These are phyloP conservation scores for Camelina sativa DNA, from an alignment of 345 rosid species.

Conservation along the genomic window DNA sequence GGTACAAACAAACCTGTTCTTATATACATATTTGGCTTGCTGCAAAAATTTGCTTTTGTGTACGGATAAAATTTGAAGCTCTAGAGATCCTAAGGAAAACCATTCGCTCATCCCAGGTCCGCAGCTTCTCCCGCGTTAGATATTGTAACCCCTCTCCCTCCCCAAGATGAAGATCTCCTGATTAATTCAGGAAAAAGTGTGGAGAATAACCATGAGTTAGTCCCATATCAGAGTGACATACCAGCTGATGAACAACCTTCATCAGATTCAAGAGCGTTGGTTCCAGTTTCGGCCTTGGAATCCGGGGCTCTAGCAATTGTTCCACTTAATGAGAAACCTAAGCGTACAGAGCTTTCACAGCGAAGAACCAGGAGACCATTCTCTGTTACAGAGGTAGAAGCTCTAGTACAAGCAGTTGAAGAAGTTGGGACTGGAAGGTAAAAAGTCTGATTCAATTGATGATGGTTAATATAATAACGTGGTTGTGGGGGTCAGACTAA, in stretches of 20 bases:
- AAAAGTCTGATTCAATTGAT: not conserved
- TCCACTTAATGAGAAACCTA: conserved; percentile 64
- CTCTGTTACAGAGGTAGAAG: conserved; percentile 95
- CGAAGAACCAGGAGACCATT: conserved; percentile 98
- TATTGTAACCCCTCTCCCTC: conserved; percentile 42
- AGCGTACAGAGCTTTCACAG: conserved; percentile 75
- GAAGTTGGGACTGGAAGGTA: conserved; percentile 97
- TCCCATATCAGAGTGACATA: conserved; percentile 50
- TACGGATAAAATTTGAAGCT: conserved; percentile 28
- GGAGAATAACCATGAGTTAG: conserved; percentile 55
- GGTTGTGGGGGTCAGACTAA: conserved; percentile 25
- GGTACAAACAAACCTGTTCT: conserved; percentile 50
- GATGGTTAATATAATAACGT: conserved; percentile 2
- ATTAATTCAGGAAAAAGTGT: conserved; percentile 40
- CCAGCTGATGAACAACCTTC: conserved; percentile 47
- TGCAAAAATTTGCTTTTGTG: not conserved
- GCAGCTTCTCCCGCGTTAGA: conserved; percentile 49
- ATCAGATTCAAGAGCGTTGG: conserved; percentile 66
- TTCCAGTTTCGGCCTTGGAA: conserved; percentile 55
- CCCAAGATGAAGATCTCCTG: conserved; percentile 33
- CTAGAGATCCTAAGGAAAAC: conserved; percentile 32
- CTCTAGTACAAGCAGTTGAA: conserved; percentile 89
- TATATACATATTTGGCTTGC: not conserved
- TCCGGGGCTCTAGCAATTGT: conserved; percentile 62
- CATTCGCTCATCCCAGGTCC: conserved; percentile 51